phyloP scores from a whole-genome alignment of 1,284 basidiomycete species.

The Porphyrellus sp. region DNA sequence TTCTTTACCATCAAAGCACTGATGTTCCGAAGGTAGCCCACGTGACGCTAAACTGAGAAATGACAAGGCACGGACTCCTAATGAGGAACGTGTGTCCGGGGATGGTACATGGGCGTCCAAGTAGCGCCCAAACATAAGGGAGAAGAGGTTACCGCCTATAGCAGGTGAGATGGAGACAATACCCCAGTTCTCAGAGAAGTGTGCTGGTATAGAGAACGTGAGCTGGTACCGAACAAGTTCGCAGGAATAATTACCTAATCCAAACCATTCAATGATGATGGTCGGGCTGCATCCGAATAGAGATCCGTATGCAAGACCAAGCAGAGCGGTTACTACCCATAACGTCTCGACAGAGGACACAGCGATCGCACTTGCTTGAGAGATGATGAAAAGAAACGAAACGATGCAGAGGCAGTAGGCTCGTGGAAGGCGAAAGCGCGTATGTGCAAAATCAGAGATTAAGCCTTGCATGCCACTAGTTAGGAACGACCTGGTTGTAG shows the following conservation, averaged over 20 bases:
- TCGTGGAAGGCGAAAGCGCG: conserved; percentile 57
- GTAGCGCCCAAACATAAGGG: conserved; percentile 77
- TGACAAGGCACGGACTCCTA: conserved; percentile 4
- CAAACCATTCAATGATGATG: conserved; percentile 84
- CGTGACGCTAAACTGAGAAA: conserved; percentile 9
- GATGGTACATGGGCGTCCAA: conserved; percentile 66
- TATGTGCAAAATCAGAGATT: conserved; percentile 71
- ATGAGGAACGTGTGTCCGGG: conserved; percentile 1
- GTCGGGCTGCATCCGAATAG: conserved; percentile 78
- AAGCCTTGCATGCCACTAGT: conserved; percentile 43
- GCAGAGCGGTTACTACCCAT: conserved; percentile 72
- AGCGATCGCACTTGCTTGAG: conserved; percentile 58
- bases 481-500: not conserved
- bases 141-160: conserved; percentile 81
- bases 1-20: conserved; percentile 45
- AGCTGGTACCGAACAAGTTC: not conserved
- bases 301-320: conserved; percentile 76
- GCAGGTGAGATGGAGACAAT: conserved; percentile 75
- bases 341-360: conserved; percentile 62
- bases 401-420: conserved; percentile 72
- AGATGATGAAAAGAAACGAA: conserved; percentile 62
- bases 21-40: conserved; percentile 35
- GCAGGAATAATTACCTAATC: conserved; percentile 52
- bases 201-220: conserved; percentile 38
- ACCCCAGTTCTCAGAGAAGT: conserved; percentile 86